Evolutionary conservation across 2,329 filamentous ascomycete species (phyloP).

Genomic region (Fusarium neocosmosporiellum): DNA sequence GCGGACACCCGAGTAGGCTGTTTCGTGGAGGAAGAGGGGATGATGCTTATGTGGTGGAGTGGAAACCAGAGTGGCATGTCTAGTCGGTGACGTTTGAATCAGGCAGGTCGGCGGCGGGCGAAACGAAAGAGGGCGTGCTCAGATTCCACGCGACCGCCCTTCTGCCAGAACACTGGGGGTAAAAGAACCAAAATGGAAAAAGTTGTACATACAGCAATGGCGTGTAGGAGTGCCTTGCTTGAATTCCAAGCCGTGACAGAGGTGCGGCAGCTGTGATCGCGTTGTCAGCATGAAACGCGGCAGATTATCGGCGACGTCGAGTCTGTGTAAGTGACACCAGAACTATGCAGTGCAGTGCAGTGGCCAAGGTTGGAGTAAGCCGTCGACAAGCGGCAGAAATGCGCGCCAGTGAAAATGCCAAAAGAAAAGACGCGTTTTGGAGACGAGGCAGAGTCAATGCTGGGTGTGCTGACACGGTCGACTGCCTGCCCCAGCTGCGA

Average conservation of each 20-base stretch:
- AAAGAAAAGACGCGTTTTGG: conserved; percentile 23
- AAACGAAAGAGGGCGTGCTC: conserved; percentile 3
- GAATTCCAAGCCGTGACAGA: not conserved
- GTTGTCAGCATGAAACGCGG: conserved; percentile 37
- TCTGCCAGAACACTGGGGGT: not conserved
- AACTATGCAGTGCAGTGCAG: conserved; percentile 6
- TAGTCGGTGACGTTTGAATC: conserved; percentile 33
- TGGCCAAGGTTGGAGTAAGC: conserved; percentile 12
- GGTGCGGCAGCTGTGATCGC: conserved; percentile 36
- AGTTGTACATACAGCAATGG: conserved; percentile 38
- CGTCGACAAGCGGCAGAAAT: conserved; percentile 11
- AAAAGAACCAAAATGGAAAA: conserved; percentile 15
- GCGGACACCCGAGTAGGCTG: conserved; percentile 25
- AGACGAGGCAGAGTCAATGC: not conserved
- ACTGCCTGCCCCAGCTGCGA: conserved; percentile 1
- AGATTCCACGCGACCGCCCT: conserved; percentile 1
- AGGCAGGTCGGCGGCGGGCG: conserved; percentile 33
- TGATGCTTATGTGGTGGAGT: conserved; percentile 21
- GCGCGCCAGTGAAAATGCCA: conserved; percentile 9
- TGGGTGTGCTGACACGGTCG: conserved; percentile 17
- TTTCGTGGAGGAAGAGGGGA: conserved; percentile 20
- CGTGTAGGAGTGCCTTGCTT: not conserved
- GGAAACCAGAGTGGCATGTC: conserved; percentile 25
- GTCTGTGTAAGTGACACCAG: conserved; percentile 43
- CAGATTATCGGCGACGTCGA: conserved; percentile 26